A percentile compares a stretch with the other conserved stretches of the same genome.
Conservation (phyloP, 768 basidiomycete genomes). For the Tephrocybe rancida region DNA sequence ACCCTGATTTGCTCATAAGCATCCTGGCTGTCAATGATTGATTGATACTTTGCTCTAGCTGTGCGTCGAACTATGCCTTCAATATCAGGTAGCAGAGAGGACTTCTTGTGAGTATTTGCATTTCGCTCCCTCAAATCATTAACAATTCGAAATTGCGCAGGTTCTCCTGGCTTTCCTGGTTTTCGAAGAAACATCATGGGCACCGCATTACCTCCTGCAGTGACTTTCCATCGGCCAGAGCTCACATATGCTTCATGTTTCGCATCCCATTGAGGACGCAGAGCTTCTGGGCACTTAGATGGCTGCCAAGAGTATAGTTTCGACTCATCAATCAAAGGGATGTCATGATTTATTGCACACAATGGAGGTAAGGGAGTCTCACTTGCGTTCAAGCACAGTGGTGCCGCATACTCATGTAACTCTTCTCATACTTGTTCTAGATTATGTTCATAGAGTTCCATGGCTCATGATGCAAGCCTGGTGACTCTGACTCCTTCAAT, state of each 20-base stretch:
- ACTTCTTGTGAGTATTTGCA: background rate
- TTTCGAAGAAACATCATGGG: conserved; percentile 9
- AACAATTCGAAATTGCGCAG: background rate
- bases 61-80: background rate
- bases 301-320: conserved; percentile 24
- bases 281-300: conserved; percentile 12
- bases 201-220: background rate
- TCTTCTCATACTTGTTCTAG: too few relatives aligned
- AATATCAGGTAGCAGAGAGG: background rate
- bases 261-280: conserved; percentile 14
- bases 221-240: too few relatives aligned
- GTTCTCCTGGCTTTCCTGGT: conserved; percentile 1
- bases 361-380: conserved; percentile 22
- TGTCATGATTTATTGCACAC: conserved; percentile 35
- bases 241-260: too few relatives aligned
- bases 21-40: conserved; percentile 30
- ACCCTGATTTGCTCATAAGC: conserved; percentile 38
- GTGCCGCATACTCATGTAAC: background rate
- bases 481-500: too few relatives aligned
- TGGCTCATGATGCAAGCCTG: too few relatives aligned
- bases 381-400: background rate
- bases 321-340: conserved; percentile 32
- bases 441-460: too few relatives aligned
- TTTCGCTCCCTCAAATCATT: background rate
- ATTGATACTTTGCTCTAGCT: background rate